phyloP scores from a whole-genome alignment of 495 filamentous ascomycete species.

The Astrocystis sublimbata region DNA sequence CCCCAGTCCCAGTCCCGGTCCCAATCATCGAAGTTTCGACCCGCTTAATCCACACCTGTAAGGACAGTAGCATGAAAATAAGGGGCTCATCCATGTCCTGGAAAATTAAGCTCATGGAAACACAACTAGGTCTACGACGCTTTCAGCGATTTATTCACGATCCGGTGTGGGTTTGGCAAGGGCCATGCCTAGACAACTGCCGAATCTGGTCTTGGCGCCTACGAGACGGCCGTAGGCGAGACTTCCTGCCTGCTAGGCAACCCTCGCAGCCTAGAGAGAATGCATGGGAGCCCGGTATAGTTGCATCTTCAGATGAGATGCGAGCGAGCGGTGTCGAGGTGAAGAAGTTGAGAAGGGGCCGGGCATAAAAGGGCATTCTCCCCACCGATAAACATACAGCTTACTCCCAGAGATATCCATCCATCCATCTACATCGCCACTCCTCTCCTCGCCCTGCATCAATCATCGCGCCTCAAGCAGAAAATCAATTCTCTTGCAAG shows the following conservation, averaged over 20 bases:
- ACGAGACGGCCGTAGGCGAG: too few relatives aligned
- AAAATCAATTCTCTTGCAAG: background rate
- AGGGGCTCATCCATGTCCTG: conserved; percentile 1
- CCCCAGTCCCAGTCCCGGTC: conserved; percentile 1
- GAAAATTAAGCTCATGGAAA: background rate
- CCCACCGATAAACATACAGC: background rate
- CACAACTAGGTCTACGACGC: background rate
- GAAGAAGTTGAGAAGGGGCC: background rate
- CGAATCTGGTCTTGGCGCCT: conserved; percentile 8
- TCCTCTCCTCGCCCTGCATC: background rate
- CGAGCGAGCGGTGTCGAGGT: background rate
- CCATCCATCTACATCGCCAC: background rate
- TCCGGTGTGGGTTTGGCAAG: too few relatives aligned
- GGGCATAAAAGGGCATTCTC: background rate
- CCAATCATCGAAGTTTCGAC: background rate
- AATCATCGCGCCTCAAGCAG: background rate
- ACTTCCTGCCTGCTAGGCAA: background rate
- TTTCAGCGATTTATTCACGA: background rate
- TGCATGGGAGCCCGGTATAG: background rate
- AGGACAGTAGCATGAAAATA: background rate
- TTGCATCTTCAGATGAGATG: background rate
- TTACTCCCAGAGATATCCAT: background rate
- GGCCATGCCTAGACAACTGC: background rate
- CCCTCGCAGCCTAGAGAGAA: conserved; percentile 1
- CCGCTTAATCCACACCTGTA: too few relatives aligned